These are phyloP conservation scores for Zychaea mexicana DNA, from an alignment of 371 early-diverging fungal species.

Conservation along the genomic window DNA sequence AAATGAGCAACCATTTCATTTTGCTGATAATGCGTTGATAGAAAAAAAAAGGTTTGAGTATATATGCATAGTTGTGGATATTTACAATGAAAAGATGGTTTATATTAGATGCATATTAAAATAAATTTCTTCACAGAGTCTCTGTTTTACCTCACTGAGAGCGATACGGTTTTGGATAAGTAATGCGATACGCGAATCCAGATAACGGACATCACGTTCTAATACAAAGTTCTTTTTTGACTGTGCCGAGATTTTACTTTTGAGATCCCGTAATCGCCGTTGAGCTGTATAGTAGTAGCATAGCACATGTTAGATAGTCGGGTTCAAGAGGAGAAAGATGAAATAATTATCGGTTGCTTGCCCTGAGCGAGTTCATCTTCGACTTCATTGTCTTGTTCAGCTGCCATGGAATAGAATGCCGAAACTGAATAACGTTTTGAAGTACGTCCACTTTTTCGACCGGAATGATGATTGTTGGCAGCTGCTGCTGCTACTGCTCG, in stretches of 20 bases:
- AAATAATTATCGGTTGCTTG: no score
- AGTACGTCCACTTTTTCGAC: slow-evolving; percentile 34
- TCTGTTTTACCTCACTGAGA: slow-evolving; percentile 76
- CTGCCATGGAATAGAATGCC: slow-evolving; percentile 93
- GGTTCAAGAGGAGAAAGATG: background rate
- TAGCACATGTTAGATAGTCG: no score
- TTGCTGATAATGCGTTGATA: slow-evolving; percentile 67
- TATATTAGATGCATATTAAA: no score
- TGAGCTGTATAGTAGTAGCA: slow-evolving; percentile 81
- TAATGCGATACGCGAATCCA: slow-evolving; percentile 92
- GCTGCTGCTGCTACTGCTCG: slow-evolving; percentile 53
- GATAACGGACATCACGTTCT: slow-evolving; percentile 92
- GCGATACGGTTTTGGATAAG: slow-evolving; percentile 95
- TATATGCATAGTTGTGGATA: no score
- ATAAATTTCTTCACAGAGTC: no score
- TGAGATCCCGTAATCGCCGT: slow-evolving; percentile 82
- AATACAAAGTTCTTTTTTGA: slow-evolving; percentile 95
- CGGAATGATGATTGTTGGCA: slow-evolving; percentile 39
- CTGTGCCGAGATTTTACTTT: slow-evolving; percentile 87
- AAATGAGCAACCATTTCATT: slow-evolving; percentile 76
- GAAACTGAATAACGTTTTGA: slow-evolving; percentile 84
- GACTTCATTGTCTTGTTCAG: slow-evolving; percentile 94
- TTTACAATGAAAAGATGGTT: no score
- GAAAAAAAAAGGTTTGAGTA: background rate
- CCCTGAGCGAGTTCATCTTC: slow-evolving; percentile 89